Conservation (phyloP, 805 yeast genomes). For the Pichia phayaonensis region DNA sequence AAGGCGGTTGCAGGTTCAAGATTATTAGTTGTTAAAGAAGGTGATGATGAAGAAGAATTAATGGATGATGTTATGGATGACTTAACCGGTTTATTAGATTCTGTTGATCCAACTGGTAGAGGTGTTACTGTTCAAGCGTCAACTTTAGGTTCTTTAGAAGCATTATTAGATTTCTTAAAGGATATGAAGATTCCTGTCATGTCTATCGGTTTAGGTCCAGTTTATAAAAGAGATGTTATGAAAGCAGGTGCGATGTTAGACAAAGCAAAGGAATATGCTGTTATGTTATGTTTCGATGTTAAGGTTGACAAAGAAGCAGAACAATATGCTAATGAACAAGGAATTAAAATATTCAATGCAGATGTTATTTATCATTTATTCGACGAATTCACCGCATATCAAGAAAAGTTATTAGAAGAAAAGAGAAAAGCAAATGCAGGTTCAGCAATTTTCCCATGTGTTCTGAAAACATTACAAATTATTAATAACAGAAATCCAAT, state of each 20-base stretch:
- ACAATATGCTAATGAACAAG: constrained; percentile 92
- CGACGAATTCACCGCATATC: constrained; percentile 91
- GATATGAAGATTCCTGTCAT: constrained; percentile 99
- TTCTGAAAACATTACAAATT: constrained; percentile 86
- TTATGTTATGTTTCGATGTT: constrained; percentile 98
- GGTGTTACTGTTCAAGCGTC: constrained; percentile 99
- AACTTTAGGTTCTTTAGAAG: constrained; percentile 96
- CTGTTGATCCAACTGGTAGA: constrained; percentile 89
- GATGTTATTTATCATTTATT: constrained; percentile 95
- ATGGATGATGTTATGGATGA: constrained; percentile 99
- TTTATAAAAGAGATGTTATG: constrained; percentile 96
- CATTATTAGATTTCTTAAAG: constrained; percentile 90
- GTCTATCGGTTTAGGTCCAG: constrained; percentile 98
- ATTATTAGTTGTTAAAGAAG: constrained; percentile 88
- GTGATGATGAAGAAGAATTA: constrained; percentile 94
- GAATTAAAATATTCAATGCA: constrained; percentile 87
- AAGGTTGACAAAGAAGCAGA: constrained; percentile 97
- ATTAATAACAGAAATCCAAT: constrained; percentile 98
- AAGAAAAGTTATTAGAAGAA: constrained; percentile 75
- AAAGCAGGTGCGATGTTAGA: constrained; percentile 95
- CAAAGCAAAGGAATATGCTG: constrained; percentile 89
- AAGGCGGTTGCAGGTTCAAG: constrained; percentile 99
- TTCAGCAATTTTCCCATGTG: constrained; percentile 92
- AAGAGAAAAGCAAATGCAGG: constrained; percentile 85
- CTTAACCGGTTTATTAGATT: constrained; percentile 85